A percentile compares a stretch with the other conserved stretches of the same genome.
Evolutionary conservation across 441 rosid species (phyloP).

Genomic region (Brassica balearica): DNA sequence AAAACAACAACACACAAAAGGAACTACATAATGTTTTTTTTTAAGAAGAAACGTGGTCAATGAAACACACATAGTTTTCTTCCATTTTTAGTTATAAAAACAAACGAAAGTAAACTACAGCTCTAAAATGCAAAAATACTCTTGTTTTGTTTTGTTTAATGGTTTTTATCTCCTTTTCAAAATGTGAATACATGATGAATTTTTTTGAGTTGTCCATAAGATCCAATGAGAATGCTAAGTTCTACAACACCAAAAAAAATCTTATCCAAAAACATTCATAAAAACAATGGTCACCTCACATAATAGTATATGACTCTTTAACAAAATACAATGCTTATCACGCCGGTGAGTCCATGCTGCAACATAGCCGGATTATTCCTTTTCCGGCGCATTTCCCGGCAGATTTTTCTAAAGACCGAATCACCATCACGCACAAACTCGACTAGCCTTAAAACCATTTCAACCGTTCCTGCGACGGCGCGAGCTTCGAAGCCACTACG

Average conservation of each 20-base stretch:
- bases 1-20: no score
- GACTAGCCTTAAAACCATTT: not conserved
- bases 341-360: conserved; percentile 31
- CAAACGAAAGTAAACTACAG: no score
- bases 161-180: no score
- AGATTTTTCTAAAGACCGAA: not conserved
- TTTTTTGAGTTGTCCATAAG: no score
- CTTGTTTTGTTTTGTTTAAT: not conserved
- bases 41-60: no score
- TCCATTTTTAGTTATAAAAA: no score
- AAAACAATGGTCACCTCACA: conserved; percentile 31
- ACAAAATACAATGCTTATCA: conserved; percentile 32
- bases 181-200: not conserved
- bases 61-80: no score
- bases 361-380: conserved; percentile 7
- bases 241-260: not conserved
- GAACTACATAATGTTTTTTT: no score
- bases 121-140: no score
- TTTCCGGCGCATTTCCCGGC: conserved; percentile 19
- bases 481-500: not conserved
- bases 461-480: not conserved
- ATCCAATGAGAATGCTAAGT: not conserved
- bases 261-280: conserved; percentile 18
- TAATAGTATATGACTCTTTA: not conserved
- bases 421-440: conserved; percentile 1